A percentile compares a stretch with the other conserved stretches of the same genome.
These are phyloP conservation scores for Chytriomyces sp. DNA, from an alignment of 192 early-diverging fungal species.

Conservation along the genomic window DNA sequence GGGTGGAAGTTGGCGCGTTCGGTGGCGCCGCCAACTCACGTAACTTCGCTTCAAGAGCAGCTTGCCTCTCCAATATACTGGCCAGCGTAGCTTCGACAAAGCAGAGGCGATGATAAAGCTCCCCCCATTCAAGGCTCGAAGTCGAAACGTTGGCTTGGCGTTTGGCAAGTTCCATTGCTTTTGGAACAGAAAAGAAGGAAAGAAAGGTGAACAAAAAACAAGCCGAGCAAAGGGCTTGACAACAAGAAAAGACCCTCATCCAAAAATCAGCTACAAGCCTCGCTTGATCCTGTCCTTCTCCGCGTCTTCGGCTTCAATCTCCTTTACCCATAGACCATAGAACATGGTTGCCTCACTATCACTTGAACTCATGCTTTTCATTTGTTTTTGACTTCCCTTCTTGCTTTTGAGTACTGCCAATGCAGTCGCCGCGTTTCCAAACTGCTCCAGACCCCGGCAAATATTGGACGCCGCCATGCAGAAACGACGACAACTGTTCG, in stretches of 20 bases:
- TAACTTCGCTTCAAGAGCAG: too few relatives aligned
- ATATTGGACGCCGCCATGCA: slow-evolving; percentile 29
- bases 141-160: not conserved
- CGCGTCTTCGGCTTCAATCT: slow-evolving; percentile 25
- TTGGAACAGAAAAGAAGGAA: not conserved
- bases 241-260: not conserved
- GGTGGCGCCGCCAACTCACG: too few relatives aligned
- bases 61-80: too few relatives aligned
- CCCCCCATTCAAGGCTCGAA: not conserved
- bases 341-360: slow-evolving; percentile 32
- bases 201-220: not conserved
- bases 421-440: slow-evolving; percentile 27
- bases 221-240: not conserved
- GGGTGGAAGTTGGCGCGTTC: too few relatives aligned
- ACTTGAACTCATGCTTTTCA: slow-evolving; percentile 25
- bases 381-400: not conserved
- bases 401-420: slow-evolving; percentile 26
- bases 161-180: too few relatives aligned
- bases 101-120: not conserved
- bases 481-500: slow-evolving; percentile 29
- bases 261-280: not conserved
- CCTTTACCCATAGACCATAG: slow-evolving; percentile 25
- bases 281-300: slow-evolving; percentile 9
- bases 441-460: slow-evolving; percentile 30
- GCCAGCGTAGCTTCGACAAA: not conserved